These are phyloP conservation scores for Aureobasidium musti DNA, from an alignment of 2,329 filamentous ascomycete species.

Conservation along the genomic window DNA sequence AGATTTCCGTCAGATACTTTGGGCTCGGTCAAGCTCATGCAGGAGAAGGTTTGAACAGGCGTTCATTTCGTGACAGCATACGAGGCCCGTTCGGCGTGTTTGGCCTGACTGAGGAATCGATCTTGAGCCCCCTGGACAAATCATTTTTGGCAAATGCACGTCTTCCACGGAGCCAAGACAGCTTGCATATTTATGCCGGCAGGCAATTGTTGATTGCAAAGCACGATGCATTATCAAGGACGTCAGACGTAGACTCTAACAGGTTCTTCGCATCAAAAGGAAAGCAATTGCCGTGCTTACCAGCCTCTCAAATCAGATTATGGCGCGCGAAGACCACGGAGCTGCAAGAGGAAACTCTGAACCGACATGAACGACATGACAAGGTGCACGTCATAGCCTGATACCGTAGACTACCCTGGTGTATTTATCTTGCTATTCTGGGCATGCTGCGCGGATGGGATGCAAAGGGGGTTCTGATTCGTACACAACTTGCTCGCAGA, in stretches of 20 bases:
- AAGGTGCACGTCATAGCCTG: neutral
- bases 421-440: neutral
- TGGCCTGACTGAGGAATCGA: neutral
- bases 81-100: neutral
- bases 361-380: constrained; percentile 1
- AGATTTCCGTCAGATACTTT: neutral
- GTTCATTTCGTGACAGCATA: constrained; percentile 6
- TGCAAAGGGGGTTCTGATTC: neutral
- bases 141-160: constrained; percentile 10
- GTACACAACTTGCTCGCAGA: neutral
- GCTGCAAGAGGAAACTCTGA: neutral
- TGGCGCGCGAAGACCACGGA: neutral
- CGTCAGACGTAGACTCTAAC: neutral
- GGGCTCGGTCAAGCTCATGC: neutral
- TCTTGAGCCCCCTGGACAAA: neutral
- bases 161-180: neutral
- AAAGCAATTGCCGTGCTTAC: neutral
- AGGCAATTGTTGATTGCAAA: neutral
- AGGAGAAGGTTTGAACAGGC: constrained; percentile 6
- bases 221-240: constrained; percentile 7
- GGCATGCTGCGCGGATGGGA: neutral
- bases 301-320: neutral
- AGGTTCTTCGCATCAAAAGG: neutral
- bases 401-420: neutral
- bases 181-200: neutral